Conservation (phyloP, 305 asterid genomes). For the Euphrasia arctica region DNA sequence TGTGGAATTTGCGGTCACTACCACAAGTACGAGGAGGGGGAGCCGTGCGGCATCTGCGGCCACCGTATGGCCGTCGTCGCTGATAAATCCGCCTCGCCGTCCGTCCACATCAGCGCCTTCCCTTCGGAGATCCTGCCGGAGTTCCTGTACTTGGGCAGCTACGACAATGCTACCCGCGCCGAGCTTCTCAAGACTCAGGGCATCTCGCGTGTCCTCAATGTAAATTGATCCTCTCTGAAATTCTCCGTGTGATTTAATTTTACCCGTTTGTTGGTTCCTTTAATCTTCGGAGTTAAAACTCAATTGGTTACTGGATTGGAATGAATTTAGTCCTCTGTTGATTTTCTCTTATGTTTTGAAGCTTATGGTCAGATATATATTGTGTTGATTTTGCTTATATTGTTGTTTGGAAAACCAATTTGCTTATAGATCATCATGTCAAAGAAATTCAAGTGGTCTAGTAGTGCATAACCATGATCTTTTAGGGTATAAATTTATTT, state of each 20-base stretch:
- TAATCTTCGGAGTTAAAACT: background rate
- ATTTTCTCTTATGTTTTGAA: background rate
- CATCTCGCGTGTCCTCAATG: slow-evolving; percentile 81
- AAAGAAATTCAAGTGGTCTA: background rate
- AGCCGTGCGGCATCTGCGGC: slow-evolving; percentile 83
- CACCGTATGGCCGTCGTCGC: slow-evolving; percentile 61
- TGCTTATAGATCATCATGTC: background rate
- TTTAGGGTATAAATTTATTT: background rate
- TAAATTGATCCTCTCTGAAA: slow-evolving; percentile 23
- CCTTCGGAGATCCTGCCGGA: slow-evolving; percentile 90
- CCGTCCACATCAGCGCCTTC: slow-evolving; percentile 65
- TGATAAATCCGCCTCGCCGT: slow-evolving; percentile 37
- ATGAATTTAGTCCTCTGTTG: too few species aligned
- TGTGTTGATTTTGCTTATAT: background rate
- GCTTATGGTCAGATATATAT: background rate
- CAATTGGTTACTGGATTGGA: background rate
- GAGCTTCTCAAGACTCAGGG: slow-evolving; percentile 89
- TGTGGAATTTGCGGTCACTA: slow-evolving; percentile 90
- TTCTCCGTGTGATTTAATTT: background rate
- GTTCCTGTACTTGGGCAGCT: slow-evolving; percentile 81
- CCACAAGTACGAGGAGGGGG: slow-evolving; percentile 94
- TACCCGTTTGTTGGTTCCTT: background rate
- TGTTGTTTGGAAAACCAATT: background rate
- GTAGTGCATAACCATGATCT: background rate
- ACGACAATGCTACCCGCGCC: slow-evolving; percentile 83